phyloP scores from a whole-genome alignment of 2,329 filamentous ascomycete genomes.

The Botryotinia convoluta region DNA sequence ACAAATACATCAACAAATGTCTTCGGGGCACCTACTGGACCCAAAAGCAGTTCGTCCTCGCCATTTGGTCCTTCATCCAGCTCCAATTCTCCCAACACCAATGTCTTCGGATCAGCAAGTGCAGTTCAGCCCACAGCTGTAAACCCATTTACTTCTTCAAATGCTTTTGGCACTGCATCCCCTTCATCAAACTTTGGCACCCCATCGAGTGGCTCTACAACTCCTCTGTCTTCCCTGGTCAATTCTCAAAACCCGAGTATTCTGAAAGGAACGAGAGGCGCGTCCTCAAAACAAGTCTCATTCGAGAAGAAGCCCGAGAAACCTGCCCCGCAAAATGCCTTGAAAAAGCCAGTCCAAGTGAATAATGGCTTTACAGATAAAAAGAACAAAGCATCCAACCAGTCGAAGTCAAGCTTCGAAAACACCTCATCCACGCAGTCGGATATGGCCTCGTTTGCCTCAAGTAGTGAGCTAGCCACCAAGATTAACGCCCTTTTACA shows the following conservation, averaged over 20 bases:
- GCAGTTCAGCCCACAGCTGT: constrained; percentile 4
- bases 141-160: constrained; percentile 21
- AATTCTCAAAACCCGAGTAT: neutral
- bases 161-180: neutral
- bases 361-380: constrained; percentile 9
- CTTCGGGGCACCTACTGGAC: constrained; percentile 10
- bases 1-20: constrained; percentile 4
- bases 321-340: neutral
- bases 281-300: constrained; percentile 2
- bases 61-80: constrained; percentile 5
- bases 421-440: neutral
- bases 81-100: constrained; percentile 3
- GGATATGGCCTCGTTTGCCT: constrained; percentile 12
- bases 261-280: neutral
- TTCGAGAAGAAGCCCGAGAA: constrained; percentile 4
- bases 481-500: constrained; percentile 53
- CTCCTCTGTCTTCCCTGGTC: constrained; percentile 7
- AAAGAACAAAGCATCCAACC: constrained; percentile 1
- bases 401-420: neutral
- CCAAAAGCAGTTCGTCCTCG: constrained; percentile 10
- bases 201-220: constrained; percentile 11
- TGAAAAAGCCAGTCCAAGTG: neutral
- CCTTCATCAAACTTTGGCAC: constrained; percentile 6
- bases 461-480: constrained; percentile 41
- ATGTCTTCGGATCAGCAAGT: constrained; percentile 20